phyloP scores from a whole-genome alignment of 345 rosid species.

The Erysimum cheiranthoides region DNA sequence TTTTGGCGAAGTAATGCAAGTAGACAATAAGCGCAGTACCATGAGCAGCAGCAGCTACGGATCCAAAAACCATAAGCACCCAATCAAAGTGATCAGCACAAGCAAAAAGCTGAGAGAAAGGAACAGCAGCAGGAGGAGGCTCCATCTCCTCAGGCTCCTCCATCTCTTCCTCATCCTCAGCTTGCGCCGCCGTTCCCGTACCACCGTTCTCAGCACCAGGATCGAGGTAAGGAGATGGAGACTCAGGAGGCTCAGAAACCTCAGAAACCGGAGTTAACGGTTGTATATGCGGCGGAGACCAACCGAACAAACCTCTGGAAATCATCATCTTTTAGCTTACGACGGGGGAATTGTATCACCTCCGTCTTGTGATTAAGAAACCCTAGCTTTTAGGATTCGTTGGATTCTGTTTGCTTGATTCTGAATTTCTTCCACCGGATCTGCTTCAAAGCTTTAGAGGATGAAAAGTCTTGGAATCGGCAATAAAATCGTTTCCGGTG shows the following conservation, averaged over 20 bases:
- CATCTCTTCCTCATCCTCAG: slow-evolving; percentile 81
- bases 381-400: slow-evolving; percentile 39
- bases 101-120: slow-evolving; percentile 79
- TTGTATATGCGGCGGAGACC: slow-evolving; percentile 99
- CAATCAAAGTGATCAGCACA: slow-evolving; percentile 94
- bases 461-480: slow-evolving; percentile 32
- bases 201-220: slow-evolving; percentile 71
- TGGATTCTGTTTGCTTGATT: slow-evolving; percentile 24
- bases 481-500: slow-evolving; percentile 36
- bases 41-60: slow-evolving; percentile 95
- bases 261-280: slow-evolving; percentile 98
- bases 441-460: slow-evolving; percentile 50
- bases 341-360: slow-evolving; percentile 33
- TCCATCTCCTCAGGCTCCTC: slow-evolving; percentile 91
- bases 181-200: slow-evolving; percentile 58
- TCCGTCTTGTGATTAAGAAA: slow-evolving; percentile 35
- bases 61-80: slow-evolving; percentile 89
- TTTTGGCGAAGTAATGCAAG: slow-evolving; percentile 95
- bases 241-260: slow-evolving; percentile 99
- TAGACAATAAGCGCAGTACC: slow-evolving; percentile 94
- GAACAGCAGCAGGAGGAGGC: slow-evolving; percentile 97
- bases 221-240: slow-evolving; percentile 94
- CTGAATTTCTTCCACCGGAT: slow-evolving; percentile 53
- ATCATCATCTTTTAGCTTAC: slow-evolving; percentile 67
- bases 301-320: slow-evolving; percentile 94